Conservation (phyloP, 1,284 basidiomycete species). For the Takashimella koratensis region DNA sequence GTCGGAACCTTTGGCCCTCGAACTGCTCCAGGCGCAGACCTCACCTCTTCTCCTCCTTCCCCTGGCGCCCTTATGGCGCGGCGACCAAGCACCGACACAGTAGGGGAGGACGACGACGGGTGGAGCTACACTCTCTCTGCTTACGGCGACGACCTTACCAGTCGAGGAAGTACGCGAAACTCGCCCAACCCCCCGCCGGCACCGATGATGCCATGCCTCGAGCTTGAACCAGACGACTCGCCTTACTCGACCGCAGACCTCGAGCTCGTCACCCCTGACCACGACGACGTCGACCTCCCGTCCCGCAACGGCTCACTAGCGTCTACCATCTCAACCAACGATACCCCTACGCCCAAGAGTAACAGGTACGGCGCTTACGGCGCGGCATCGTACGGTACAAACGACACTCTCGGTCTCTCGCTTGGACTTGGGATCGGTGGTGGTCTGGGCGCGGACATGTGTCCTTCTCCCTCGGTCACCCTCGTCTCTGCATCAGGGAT, state of each 20-base stretch:
- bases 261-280: neutral
- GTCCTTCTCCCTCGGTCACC: neutral
- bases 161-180: neutral
- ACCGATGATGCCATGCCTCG: neutral
- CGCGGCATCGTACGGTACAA: no score
- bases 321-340: no score
- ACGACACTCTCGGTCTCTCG: no score
- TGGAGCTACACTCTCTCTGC: constrained; percentile 21
- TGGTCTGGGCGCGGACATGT: neutral
- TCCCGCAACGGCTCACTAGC: no score
- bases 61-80: neutral
- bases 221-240: neutral
- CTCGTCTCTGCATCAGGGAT: neutral
- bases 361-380: no score
- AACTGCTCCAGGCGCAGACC: no score
- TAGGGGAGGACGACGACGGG: constrained; percentile 14
- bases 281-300: neutral
- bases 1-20: neutral
- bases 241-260: neutral
- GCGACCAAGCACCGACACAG: neutral
- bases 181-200: neutral
- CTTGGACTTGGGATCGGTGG: neutral
- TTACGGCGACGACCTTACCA: constrained; percentile 10
- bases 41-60: neutral
- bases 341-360: constrained; percentile 8